Evolutionary conservation across 371 early-diverging fungal genomes (phyloP).

Genomic region (Mortierella sp.): DNA sequence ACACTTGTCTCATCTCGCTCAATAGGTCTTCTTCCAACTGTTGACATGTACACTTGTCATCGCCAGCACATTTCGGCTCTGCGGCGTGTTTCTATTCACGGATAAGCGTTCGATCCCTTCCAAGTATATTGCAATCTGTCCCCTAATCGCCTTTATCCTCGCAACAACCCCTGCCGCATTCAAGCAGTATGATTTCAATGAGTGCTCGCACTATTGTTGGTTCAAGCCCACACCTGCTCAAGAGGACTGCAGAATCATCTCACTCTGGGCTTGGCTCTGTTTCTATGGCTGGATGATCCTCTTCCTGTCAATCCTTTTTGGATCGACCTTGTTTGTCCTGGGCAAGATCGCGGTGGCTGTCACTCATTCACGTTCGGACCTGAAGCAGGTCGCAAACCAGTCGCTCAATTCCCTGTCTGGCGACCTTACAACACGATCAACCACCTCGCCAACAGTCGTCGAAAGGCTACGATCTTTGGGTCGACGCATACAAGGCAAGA

Average conservation of each 20-base stretch:
- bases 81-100: constrained; percentile 45
- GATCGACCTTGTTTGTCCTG: constrained; percentile 40
- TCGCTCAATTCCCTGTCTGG: constrained; percentile 1
- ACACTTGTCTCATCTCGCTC: neutral
- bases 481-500: neutral
- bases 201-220: constrained; percentile 47
- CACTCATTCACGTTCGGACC: constrained; percentile 11
- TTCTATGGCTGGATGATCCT: constrained; percentile 47
- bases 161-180: constrained; percentile 31
- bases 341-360: constrained; percentile 21
- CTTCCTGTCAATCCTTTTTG: constrained; percentile 31
- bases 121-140: constrained; percentile 29
- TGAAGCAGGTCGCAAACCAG: constrained; percentile 28
- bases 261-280: constrained; percentile 40
- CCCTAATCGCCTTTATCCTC: constrained; percentile 30
- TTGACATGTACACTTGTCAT: constrained; percentile 45
- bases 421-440: neutral
- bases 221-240: constrained; percentile 12
- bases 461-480: constrained; percentile 12
- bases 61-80: constrained; percentile 45
- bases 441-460: neutral
- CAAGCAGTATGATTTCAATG: constrained; percentile 25
- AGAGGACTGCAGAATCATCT: constrained; percentile 25
- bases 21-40: constrained; percentile 45
- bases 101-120: constrained; percentile 26